Percentiles rank a stretch among this genome's conserved stretches.
Conservation (phyloP, 2,329 filamentous ascomycete species). For the Rutstroemia sp. region DNA sequence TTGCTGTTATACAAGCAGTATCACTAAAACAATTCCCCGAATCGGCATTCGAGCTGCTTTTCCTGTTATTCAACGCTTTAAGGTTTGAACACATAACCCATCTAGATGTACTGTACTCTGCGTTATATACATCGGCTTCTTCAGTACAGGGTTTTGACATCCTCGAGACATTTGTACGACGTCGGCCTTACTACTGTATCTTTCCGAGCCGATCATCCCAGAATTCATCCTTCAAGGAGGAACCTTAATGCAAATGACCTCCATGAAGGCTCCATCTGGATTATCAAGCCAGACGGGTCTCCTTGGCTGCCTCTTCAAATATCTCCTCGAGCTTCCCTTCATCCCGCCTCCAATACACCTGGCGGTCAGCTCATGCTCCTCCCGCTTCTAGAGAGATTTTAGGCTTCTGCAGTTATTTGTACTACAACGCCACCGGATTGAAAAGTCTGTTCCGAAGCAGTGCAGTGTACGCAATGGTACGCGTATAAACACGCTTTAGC, state of each 20-base stretch:
- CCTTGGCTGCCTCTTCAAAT: not conserved
- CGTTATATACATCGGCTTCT: not conserved
- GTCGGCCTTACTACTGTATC: constrained; percentile 5
- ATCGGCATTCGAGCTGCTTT: not conserved
- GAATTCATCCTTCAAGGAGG: not conserved
- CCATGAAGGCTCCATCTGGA: not conserved
- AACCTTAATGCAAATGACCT: not conserved
- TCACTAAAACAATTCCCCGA: not conserved
- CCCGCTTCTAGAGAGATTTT: not conserved
- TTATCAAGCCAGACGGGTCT: not conserved
- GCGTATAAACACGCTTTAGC: constrained; percentile 5
- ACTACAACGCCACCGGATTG: not conserved
- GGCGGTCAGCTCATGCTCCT: not conserved
- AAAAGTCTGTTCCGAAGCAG: not conserved
- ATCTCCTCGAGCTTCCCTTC: not conserved
- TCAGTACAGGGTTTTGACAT: not conserved
- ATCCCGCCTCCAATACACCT: not conserved
- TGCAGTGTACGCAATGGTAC: constrained; percentile 2
- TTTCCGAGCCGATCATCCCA: constrained; percentile 5
- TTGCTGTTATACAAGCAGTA: not conserved
- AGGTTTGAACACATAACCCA: not conserved
- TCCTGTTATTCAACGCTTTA: not conserved
- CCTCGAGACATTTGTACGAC: not conserved
- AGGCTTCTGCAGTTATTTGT: not conserved
- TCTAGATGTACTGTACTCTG: not conserved